Base-by-base conservation (phyloP, 305 asterid genomes). In the Solanum aculeatissimum region DNA sequence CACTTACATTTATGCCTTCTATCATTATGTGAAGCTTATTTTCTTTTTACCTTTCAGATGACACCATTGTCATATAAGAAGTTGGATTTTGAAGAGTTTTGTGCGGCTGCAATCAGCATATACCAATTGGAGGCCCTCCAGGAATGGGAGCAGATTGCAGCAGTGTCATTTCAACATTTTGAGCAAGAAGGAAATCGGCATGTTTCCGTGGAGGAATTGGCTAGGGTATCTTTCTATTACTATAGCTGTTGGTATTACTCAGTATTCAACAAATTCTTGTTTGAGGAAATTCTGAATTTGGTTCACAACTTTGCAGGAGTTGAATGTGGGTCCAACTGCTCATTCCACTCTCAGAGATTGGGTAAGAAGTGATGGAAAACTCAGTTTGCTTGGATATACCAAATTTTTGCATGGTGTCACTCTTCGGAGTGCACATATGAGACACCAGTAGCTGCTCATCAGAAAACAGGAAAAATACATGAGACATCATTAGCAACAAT, bases 391-490 rank as follows among this genome's bases (percentile, higher is more conserved):
- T 80, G 98, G 98, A 42, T 95, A 91, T 83, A 92, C 97, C 66
- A 95, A 94, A 92, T 93, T 94, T 89, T 94, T 95, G 92, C 99
- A 95, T 83, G 99, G 99, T 71, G 93, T 94, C 87, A 94, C 99
- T 3, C 89, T 92, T 83, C 98, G 97, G 7, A 90, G 92, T 89
- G 90, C 98, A 42, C 93, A 91, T 82, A 89, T 85, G 78, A 92
- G 98, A 90, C 95, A 91, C 57, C 93, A 90, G 80, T 94, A 92
- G 89, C 45, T 58, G 29, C 66, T 58, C 66, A 21, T 58, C 32
- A 57, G 7, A 35, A 35, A 55, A 55, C 19, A 19, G 3, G 1
- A 53, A 1, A 57, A 9, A 55, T 55, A 92, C 80, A 89, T 85
- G 79, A 92, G 97, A 90, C 95, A 92, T 66, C 92, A 90, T 81